A percentile compares a stretch with the other conserved stretches of the same genome.
Evolutionary conservation across 345 rosid species (phyloP).

Genomic region (Eucalyptus erythrocorys): DNA sequence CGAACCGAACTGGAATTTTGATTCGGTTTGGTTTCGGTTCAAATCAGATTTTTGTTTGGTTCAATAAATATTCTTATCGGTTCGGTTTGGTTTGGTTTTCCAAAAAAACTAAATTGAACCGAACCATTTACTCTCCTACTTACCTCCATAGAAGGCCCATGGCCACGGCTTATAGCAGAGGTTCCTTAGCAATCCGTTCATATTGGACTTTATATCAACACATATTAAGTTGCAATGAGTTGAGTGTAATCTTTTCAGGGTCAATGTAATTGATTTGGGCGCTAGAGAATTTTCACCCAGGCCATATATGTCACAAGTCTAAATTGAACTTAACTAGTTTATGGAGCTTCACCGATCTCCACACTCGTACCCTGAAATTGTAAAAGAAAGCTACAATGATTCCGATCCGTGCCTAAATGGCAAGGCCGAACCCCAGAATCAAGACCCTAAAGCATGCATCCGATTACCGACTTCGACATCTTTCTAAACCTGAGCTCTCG

Average conservation of each 20-base stretch:
- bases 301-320: accelerated
- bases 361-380: neutral
- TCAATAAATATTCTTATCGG: too few species aligned
- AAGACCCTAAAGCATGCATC: neutral
- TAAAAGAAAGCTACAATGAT: neutral
- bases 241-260: too few species aligned
- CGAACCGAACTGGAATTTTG: accelerated
- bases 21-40: accelerated
- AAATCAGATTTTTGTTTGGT: too few species aligned
- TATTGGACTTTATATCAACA: neutral
- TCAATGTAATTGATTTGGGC: neutral
- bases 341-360: neutral
- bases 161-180: neutral
- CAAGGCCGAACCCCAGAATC: neutral
- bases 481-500: neutral
- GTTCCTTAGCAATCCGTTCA: too few species aligned
- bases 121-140: too few species aligned
- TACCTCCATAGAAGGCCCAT: accelerated
- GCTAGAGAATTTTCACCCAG: neutral
- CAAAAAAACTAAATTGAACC: accelerated
- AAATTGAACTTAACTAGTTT: accelerated
- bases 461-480: neutral
- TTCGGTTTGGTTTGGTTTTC: accelerated
- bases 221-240: too few species aligned
- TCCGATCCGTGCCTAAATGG: neutral